Conservation (phyloP, 2,329 filamentous ascomycete genomes). For the Aureobasidium sp. region DNA sequence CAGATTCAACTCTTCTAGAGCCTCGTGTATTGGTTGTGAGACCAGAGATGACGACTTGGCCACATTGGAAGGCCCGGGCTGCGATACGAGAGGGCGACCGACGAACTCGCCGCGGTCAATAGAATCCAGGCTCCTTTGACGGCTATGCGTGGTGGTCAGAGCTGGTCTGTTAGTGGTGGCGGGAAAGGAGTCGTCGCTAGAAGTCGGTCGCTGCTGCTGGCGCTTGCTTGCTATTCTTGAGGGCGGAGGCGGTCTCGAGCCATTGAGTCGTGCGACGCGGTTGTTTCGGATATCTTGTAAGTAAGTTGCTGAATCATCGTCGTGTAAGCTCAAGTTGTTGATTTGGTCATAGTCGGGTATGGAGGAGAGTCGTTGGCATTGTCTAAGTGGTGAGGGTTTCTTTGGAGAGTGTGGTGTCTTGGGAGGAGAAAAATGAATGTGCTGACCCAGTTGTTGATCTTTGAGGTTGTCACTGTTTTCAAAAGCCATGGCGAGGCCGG, state of each 20-base stretch:
- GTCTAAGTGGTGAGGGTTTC: slow-evolving; percentile 17
- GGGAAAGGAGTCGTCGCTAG: slow-evolving; percentile 18
- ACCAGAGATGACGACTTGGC: background rate
- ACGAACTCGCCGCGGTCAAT: slow-evolving; percentile 23
- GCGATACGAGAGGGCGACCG: slow-evolving; percentile 26
- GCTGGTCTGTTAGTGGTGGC: background rate
- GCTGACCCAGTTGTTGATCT: slow-evolving; percentile 27
- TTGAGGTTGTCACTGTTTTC: slow-evolving; percentile 1
- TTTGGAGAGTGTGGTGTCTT: slow-evolving; percentile 13
- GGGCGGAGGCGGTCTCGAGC: slow-evolving; percentile 59
- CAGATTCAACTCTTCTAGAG: slow-evolving; percentile 67
- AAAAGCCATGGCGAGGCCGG: slow-evolving; percentile 4
- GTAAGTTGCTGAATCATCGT: slow-evolving; percentile 53
- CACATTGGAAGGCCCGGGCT: background rate
- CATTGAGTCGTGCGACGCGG: slow-evolving; percentile 60
- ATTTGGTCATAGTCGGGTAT: slow-evolving; percentile 19
- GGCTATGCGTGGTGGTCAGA: background rate
- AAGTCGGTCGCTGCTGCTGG: slow-evolving; percentile 22
- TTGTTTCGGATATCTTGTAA: slow-evolving; percentile 64
- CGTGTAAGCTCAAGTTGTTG: slow-evolving; percentile 22
- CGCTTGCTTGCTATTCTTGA: slow-evolving; percentile 33
- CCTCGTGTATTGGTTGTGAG: slow-evolving; percentile 59
- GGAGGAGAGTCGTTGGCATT: slow-evolving; percentile 18
- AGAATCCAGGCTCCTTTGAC: slow-evolving; percentile 7
- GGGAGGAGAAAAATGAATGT: slow-evolving; percentile 19